Conservation (phyloP, 2,329 filamentous ascomycete genomes). For the Colletotrichum godetiae region DNA sequence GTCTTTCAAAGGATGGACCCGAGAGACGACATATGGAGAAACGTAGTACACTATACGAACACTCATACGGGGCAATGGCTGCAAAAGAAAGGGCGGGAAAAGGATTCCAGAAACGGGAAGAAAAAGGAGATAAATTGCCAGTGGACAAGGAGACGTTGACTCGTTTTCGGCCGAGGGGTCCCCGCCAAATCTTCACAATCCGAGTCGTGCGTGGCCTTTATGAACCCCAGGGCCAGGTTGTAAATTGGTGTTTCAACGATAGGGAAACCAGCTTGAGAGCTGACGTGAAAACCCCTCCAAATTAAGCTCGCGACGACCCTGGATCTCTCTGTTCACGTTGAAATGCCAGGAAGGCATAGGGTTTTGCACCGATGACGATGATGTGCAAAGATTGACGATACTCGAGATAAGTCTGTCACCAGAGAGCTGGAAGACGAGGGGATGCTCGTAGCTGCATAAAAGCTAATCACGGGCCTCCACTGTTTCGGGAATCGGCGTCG, state of each 20-base stretch:
- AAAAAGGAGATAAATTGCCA: background rate
- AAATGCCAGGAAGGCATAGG: background rate
- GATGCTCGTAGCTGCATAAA: constrained; percentile 8
- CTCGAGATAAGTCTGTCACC: background rate
- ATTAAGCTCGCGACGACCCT: background rate
- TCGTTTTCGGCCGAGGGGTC: background rate
- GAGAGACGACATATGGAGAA: background rate
- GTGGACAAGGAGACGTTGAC: constrained; percentile 1
- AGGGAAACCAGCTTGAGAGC: background rate
- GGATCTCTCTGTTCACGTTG: background rate
- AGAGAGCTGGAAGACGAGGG: background rate
- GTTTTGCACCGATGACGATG: background rate
- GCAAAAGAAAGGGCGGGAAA: background rate
- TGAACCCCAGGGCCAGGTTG: background rate
- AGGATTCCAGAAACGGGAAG: background rate
- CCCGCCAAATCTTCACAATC: background rate
- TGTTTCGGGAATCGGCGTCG: constrained; percentile 19
- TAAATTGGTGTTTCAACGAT: background rate
- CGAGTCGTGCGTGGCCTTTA: constrained; percentile 22
- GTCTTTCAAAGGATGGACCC: background rate
- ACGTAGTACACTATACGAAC: background rate
- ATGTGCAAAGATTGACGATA: background rate
- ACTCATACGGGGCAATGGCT: background rate
- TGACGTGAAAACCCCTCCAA: background rate
- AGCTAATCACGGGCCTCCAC: constrained; percentile 5